Conservation (phyloP, 129 eudicot species). For the Tanacetum coccineum region DNA sequence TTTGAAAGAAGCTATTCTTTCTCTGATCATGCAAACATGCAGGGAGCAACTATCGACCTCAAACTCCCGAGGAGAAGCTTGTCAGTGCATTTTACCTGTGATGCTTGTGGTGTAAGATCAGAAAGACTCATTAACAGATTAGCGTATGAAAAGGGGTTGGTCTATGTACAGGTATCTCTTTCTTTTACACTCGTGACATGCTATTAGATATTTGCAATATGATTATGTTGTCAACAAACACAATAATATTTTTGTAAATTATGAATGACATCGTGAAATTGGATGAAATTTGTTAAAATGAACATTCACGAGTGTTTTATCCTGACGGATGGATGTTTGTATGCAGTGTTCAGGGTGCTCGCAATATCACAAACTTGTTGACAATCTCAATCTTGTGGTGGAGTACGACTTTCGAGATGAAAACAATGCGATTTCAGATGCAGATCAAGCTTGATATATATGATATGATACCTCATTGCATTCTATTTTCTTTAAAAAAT, state of each 20-base stretch:
- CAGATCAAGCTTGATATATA: conserved; percentile 29
- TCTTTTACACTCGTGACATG: neutral
- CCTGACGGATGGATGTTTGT: too few species aligned
- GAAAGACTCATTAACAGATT: conserved; percentile 71
- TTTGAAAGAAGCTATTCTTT: conserved; percentile 4
- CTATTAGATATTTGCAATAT: too few species aligned
- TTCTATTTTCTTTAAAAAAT: neutral
- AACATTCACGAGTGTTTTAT: too few species aligned
- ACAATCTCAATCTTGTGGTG: conserved; percentile 84
- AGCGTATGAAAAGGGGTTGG: conserved; percentile 92
- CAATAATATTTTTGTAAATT: too few species aligned
- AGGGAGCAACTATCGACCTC: conserved; percentile 67
- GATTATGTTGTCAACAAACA: too few species aligned
- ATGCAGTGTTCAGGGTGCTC: conserved; percentile 84
- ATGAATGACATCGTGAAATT: too few species aligned
- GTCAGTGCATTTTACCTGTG: conserved; percentile 73
- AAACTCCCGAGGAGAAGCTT: conserved; percentile 93
- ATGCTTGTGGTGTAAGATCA: conserved; percentile 80
- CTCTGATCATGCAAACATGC: conserved; percentile 15
- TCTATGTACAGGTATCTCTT: conserved; percentile 72
- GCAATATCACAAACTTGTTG: conserved; percentile 77
- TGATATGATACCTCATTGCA: neutral
- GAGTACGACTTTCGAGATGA: conserved; percentile 76
- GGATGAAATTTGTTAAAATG: too few species aligned
- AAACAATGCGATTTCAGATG: conserved; percentile 17